Percentiles rank a stretch among this genome's conserved stretches.
Evolutionary conservation across 2,329 filamentous ascomycete species (phyloP).

Genomic region (Cryphonectria japonica): DNA sequence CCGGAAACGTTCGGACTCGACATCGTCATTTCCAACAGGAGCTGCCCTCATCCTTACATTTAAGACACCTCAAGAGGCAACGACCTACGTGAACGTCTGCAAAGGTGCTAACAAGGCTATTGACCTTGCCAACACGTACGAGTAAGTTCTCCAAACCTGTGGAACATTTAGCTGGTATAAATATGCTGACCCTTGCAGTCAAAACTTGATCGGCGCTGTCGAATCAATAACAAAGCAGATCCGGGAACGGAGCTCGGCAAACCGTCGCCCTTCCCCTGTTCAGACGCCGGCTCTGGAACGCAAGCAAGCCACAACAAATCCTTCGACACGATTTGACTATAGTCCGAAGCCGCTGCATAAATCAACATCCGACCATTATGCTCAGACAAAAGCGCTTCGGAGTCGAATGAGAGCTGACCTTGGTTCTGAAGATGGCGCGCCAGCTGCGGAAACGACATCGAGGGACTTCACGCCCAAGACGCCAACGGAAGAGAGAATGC

Average conservation of each 20-base stretch:
- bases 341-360: background rate
- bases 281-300: constrained; percentile 16
- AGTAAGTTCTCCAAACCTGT: constrained; percentile 10
- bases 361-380: background rate
- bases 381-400: constrained; percentile 3
- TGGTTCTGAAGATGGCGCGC: background rate
- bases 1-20: background rate
- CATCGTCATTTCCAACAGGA: background rate
- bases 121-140: background rate
- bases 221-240: background rate
- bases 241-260: background rate
- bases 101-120: background rate
- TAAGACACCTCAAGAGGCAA: constrained; percentile 22
- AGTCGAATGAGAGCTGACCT: constrained; percentile 19
- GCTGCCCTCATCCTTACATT: constrained; percentile 8
- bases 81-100: background rate
- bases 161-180: no score
- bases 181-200: constrained; percentile 17
- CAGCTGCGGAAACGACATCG: background rate
- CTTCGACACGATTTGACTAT: background rate
- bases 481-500: constrained; percentile 4
- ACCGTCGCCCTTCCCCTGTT: background rate
- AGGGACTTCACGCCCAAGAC: constrained; percentile 3
- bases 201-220: background rate
- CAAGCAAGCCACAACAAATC: background rate